Evolutionary conservation across 2,329 filamentous ascomycete genomes (phyloP), one percentile per base, ranked within the genome.

Genomic region (Nigrospora oryzae): DNA sequence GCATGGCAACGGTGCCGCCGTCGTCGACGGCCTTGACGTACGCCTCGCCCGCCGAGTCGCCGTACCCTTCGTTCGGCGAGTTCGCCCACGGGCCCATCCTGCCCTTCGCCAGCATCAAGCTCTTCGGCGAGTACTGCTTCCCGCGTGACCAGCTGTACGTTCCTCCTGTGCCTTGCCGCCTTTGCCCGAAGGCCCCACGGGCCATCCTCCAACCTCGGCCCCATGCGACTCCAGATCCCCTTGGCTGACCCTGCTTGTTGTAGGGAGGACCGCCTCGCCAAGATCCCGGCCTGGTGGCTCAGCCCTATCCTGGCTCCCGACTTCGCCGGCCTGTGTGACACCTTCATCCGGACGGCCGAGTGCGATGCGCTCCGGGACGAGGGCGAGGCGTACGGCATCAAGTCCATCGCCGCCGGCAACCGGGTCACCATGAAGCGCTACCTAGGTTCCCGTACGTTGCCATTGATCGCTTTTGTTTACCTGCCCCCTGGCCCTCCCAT

Each of bases 361-460:
- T 58, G 45, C 32, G 70, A 73, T 49, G 67, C 69, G 2, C 51
- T 74, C 43, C 59, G 71, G 3, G 71, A 74, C 50, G 71, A 74
- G 51, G 71, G 69, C 2, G 70, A 74, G 55, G 64, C 64, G 0
- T 74, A 74, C 48, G 71, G 59, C 0, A 53, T 55, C 49, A 61
- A 64, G 50, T 51, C 74, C 45, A 55, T 69, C 11, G 62, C 67
- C 48, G 56, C 59, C n/a, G 71, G 71, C 2, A 67, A 66, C 46
- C 63, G 70, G 51, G 70, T 74, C 19, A 66, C 64, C 2, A 48
- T 69, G 47, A 68, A 66, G 53, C 56, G 70, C n/a, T 74, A 72
- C 48, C 50, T 57, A 1, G 70, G 70, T 0, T 66, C 71, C 31
- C 71, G 23, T 28, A 28, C 5, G 23, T 28, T 2, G 23, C 7